Evolutionary conservation across 495 filamentous ascomycete genomes (phyloP), one percentile per base, ranked within the genome.

Genomic region (Xylaria cubensis): DNA sequence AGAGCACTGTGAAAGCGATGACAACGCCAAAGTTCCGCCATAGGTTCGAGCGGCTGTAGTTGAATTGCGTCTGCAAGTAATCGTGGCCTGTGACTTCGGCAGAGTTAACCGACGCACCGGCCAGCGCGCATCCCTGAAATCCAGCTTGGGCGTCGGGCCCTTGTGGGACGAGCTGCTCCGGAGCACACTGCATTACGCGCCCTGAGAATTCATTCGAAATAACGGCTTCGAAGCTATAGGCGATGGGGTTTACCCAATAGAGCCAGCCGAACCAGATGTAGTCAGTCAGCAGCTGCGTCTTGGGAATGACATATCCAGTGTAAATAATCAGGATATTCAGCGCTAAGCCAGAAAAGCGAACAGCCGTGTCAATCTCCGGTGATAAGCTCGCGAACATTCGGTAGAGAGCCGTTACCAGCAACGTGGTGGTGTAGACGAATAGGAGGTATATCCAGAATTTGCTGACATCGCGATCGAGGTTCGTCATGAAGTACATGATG

Each of bases 11-110:
- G 65, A 92, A 94, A 19, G 90, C 91, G 51, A 93, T 86, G 48
- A 94, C 74, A 24, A 94, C 90, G 62, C 91, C 92, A 76, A 92
- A 93, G 77, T 96, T 94, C 21, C 92, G 90, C 93, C 93, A 96
- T 21, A 94, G 78, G 75, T 96, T 86, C 17, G 79, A 74, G 1
- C 89, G 87, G 5, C 83, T 87, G 76, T 94, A 95, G 41, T 86
- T 81, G 73, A 88, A 90, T 8, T 83, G 82, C 1, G 78, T 75
- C 13, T 79, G 74, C 26, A 95, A 72, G 74, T 94, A 95, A 24
- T 84, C 83, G 21, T 83, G 79, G 0, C 93, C 93, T 3, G 83
- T 71, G 15, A 95, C 85, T 15, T 56, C 53, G 8, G 69, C 56
- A 17, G 78, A 78, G 10, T 82, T 82, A 15, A 85, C 71, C 9